These are phyloP conservation scores for Beauveria australis DNA, from an alignment of 2,329 filamentous ascomycete genomes.

Conservation along the genomic window DNA sequence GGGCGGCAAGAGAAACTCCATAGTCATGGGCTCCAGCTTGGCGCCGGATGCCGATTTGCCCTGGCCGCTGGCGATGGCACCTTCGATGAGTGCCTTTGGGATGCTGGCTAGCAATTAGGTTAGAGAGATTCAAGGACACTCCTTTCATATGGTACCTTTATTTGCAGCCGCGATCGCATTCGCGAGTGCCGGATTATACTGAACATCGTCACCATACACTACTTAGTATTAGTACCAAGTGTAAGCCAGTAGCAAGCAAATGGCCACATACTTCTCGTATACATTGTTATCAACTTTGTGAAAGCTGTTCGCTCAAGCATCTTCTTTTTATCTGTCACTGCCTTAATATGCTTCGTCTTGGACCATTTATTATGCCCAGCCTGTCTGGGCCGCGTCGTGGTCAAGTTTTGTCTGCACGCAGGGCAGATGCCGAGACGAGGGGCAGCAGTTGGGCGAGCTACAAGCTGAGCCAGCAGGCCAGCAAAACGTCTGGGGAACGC, in stretches of 20 bases:
- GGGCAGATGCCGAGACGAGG: conserved; percentile 29
- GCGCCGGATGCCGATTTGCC: conserved; percentile 69
- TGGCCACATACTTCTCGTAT: conserved; percentile 56
- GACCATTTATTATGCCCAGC: conserved; percentile 91
- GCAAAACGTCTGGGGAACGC: background rate
- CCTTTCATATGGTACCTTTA: conserved; percentile 44
- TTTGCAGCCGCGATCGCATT: conserved; percentile 68
- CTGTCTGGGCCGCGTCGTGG: conserved; percentile 32
- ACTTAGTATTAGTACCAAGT: conserved; percentile 9
- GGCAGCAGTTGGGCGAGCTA: background rate
- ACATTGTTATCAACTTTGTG: conserved; percentile 63
- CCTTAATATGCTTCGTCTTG: conserved; percentile 93
- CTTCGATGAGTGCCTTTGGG: conserved; percentile 76
- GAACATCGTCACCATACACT: conserved; percentile 70
- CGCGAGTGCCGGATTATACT: conserved; percentile 67
- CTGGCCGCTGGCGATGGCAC: conserved; percentile 80
- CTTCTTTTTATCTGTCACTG: conserved; percentile 73
- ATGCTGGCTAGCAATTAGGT: conserved; percentile 50
- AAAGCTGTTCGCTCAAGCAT: conserved; percentile 61
- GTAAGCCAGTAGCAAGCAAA: background rate
- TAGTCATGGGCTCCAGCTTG: conserved; percentile 65
- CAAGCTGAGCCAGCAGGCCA: background rate
- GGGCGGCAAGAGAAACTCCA: conserved; percentile 74
- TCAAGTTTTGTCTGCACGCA: conserved; percentile 41
- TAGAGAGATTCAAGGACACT: conserved; percentile 1